Percentiles rank a stretch among this genome's conserved stretches.
Conservation (phyloP, 176 grass and related monocot species). For the Rhynchospora tenuis region DNA sequence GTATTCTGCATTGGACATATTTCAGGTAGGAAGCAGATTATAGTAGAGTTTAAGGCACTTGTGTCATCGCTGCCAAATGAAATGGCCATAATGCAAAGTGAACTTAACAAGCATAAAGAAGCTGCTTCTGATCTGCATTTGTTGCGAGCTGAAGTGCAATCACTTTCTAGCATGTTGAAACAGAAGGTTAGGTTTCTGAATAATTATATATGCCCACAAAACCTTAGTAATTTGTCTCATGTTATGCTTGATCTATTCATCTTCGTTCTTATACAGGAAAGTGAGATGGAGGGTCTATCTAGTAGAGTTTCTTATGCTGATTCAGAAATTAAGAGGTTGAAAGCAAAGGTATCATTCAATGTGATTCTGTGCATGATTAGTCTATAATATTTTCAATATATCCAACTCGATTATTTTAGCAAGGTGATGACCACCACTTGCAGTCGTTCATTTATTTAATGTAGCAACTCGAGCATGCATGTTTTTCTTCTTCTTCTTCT, state of each 20-base stretch:
- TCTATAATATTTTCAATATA: neutral
- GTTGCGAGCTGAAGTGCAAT: constrained; percentile 66
- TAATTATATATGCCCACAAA: constrained; percentile 4
- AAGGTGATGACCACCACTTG: neutral
- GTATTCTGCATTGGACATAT: constrained; percentile 17
- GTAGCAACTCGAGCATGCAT: neutral
- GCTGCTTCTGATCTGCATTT: constrained; percentile 55
- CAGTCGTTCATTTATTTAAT: neutral
- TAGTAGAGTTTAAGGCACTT: constrained; percentile 69
- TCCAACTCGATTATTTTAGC: neutral
- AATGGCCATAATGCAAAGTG: constrained; percentile 73
- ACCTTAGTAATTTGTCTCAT: neutral
- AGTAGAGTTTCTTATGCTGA: constrained; percentile 33
- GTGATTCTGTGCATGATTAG: neutral
- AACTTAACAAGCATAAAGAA: constrained; percentile 68
- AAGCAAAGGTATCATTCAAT: constrained; percentile 31
- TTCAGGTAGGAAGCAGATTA: constrained; percentile 83
- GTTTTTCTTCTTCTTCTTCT: neutral
- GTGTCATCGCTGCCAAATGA: constrained; percentile 60
- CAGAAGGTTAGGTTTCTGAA: constrained; percentile 46
- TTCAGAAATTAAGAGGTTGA: constrained; percentile 57
- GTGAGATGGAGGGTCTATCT: constrained; percentile 43
- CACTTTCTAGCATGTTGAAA: constrained; percentile 53
- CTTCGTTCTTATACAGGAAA: constrained; percentile 38
- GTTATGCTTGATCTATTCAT: constrained; percentile 3